Base-by-base conservation (phyloP, 495 filamentous ascomycete species). In the Delitschia confertaspora region DNA sequence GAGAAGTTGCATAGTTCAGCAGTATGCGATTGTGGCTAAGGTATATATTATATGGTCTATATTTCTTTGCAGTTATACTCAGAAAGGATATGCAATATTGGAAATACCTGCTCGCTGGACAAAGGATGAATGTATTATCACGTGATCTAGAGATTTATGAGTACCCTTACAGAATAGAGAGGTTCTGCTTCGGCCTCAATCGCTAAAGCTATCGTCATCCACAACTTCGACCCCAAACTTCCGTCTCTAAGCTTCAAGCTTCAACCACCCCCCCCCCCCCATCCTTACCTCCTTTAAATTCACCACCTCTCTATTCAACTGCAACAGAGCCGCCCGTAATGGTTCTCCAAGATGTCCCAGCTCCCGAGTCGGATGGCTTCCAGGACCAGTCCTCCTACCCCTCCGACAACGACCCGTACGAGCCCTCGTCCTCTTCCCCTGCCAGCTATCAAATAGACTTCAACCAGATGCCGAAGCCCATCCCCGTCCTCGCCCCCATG, bases 401-500 rank as follows among this genome's bases (percentile, higher is more conserved):
- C 33, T 42, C 47, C 47, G 39, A 35, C 10, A 16, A 11, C 22
- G 35, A 38, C 27, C 23, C 38, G 10, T 35, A 38, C 19, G 30
- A 35, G 27, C 40, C 14, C 30, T 38, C 27, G 7, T 19, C 20
- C 40, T 26, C 42, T 11, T 35, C 21, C 27, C 30, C 42, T 10
- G 18, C 6, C 31, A 7, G 9, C 16, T 18, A 51, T 23, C 18
- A 10, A 11, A 24, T 42, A 19, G 47, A 51, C 18, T 6, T 27
- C 16, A 44, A 33, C 29, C 5, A 14, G 5, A 20, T 52, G 13
- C 21, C 43, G 10, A 16, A 45, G 31, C 53, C 53, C 13, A 13
- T 49, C n/a, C 53, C 53, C 16, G 10, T 45, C 1, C n/a, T 49
- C 6, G 45, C 31, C 3, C 53, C 45, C 7, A 21, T 55, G n/a